These are phyloP conservation scores for Niveomyces coronatus DNA, from an alignment of 2,329 filamentous ascomycete species.

Conservation along the genomic window DNA sequence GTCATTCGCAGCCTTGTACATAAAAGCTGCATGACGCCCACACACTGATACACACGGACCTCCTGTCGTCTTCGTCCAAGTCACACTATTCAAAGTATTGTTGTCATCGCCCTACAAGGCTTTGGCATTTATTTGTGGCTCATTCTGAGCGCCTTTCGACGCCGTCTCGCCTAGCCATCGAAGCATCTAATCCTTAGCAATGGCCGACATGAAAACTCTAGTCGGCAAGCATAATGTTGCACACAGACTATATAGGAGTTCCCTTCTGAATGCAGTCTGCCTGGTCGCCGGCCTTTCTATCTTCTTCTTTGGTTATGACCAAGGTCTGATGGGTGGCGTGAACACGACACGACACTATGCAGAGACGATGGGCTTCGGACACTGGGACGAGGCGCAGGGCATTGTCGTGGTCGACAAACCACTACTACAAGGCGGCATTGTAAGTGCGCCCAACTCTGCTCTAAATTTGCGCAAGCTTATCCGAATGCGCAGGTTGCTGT, in stretches of 20 bases:
- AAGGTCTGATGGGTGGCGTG: conserved; percentile 52
- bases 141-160: too few relatives aligned
- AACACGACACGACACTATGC: conserved; percentile 57
- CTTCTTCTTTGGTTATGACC: conserved; percentile 56
- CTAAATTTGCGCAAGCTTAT: conserved; percentile 13
- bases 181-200: neutral
- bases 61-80: neutral
- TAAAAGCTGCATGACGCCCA: neutral
- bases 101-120: too few relatives aligned
- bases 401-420: conserved; percentile 47
- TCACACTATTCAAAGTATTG: too few relatives aligned
- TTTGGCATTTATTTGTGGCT: too few relatives aligned
- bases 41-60: too few relatives aligned
- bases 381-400: conserved; percentile 36
- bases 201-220: conserved; percentile 5
- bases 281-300: conserved; percentile 54
- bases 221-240: conserved; percentile 26
- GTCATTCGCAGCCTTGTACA: neutral
- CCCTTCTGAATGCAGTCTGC: conserved; percentile 51
- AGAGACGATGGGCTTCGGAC: conserved; percentile 53
- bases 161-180: too few relatives aligned
- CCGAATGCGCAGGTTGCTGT: conserved; percentile 14
- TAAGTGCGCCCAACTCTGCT: conserved; percentile 8
- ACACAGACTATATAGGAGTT: conserved; percentile 42
- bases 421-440: conserved; percentile 24